Evolutionary conservation across 1,284 basidiomycete genomes (phyloP), one percentile per base, ranked within the genome.

Genomic region (Sanguinoderma infundibulare): DNA sequence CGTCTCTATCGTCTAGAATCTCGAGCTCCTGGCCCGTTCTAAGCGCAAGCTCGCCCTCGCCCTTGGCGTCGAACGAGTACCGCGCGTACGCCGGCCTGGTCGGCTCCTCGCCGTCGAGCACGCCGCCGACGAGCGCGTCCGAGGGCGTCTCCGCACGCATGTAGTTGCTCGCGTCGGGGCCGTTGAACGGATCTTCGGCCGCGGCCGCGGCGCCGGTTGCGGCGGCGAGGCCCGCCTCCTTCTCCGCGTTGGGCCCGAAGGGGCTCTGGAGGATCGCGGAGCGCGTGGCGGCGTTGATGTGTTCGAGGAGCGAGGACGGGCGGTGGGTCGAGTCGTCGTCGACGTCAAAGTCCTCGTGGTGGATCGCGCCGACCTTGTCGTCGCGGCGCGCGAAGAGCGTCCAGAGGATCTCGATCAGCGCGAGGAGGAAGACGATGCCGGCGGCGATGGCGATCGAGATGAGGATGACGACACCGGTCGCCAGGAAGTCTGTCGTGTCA

Each of bases 401-500:
- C 89, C 95, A 94, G 44, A 98, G 79, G 50, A 98, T 91, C 51
- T 94, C 95, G 60, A 96, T 82, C 38, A 98, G 79, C 15, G 94
- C 91, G 24, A 98, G 83, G 1, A 98, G 79, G 79, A 99, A 96
- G 55, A 99, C 94, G 26, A 98, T 87, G 28, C 96, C 97, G 10
- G 96, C 95, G 4, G 94, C 90, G 65, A 98, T 98, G 32, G 96
- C 97, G 68, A 99, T 98, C 5, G 95, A 97, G 68, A 99, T 96
- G 40, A 98, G 84, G 64, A 99, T 98, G 58, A 99, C 95, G 39
- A 98, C 84, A 2, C 96, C 98, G 26, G 89, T 87, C 1, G 95
- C 94, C 55, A 98, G 86, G 83, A 91, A 93, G 73, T 88, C 95
- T 95, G 66, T 5, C 60, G 36, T 44, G 56, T 5, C 60, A 38